Evolutionary conservation across 176 grass and related monocot genomes (phyloP).

Genomic region (Avena eriantha): DNA sequence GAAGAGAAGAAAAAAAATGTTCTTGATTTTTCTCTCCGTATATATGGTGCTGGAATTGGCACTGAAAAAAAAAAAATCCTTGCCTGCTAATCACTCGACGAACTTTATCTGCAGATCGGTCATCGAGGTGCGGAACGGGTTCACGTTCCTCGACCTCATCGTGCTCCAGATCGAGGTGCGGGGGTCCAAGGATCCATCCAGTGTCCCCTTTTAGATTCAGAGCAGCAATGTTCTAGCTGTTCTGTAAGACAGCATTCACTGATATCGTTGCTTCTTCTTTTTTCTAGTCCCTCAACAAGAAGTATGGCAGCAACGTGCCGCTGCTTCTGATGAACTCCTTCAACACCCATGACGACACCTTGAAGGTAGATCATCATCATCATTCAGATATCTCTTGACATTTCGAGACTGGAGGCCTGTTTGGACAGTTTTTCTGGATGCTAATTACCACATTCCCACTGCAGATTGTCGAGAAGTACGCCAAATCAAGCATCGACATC

Average conservation of each 20-base stretch:
- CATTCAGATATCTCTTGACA: not conserved
- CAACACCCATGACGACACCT: conserved; percentile 93
- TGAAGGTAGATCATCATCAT: conserved; percentile 53
- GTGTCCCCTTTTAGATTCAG: not conserved
- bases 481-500: conserved; percentile 77
- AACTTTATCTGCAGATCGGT: conserved; percentile 58
- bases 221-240: not conserved
- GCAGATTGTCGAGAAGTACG: conserved; percentile 94
- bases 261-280: not conserved
- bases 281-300: conserved; percentile 81
- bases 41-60: not conserved
- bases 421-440: not conserved
- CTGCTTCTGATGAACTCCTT: conserved; percentile 99
- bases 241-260: not conserved
- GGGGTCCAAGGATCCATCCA: not conserved
- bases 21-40: not conserved
- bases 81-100: not conserved
- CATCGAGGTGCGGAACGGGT: conserved; percentile 93
- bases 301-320: conserved; percentile 92
- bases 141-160: conserved; percentile 94
- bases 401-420: not conserved
- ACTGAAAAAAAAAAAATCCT: not conserved
- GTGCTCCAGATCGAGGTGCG: conserved; percentile 91
- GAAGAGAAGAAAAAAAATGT: not conserved
- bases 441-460: conserved; percentile 4